phyloP scores from a whole-genome alignment of 2,329 filamentous ascomycete species.

The Epichloe amarillans region DNA sequence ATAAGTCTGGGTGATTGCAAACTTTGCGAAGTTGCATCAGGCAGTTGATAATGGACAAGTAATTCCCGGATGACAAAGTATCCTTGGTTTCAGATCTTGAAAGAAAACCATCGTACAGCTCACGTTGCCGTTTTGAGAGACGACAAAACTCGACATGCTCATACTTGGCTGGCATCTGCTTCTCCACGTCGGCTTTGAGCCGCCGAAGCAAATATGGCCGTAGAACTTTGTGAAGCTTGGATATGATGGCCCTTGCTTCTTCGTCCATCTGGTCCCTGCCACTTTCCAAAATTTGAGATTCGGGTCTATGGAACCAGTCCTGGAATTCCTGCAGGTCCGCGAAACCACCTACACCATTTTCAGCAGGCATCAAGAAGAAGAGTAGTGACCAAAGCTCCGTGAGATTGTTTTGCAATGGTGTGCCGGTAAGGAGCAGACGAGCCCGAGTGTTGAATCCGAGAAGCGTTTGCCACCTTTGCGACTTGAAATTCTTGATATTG shows the following conservation, averaged over 20 bases:
- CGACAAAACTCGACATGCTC: constrained; percentile 95
- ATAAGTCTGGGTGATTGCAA: constrained; percentile 95
- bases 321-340: constrained; percentile 93
- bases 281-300: constrained; percentile 91
- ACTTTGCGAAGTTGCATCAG: constrained; percentile 96
- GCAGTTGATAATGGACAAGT: constrained; percentile 96
- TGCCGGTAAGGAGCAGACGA: constrained; percentile 79
- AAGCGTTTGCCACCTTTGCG: constrained; percentile 89
- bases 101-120: constrained; percentile 93
- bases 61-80: constrained; percentile 83
- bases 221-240: constrained; percentile 85
- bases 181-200: constrained; percentile 92
- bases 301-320: constrained; percentile 88
- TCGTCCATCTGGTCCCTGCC: constrained; percentile 89
- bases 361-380: constrained; percentile 91
- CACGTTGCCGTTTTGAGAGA: constrained; percentile 85
- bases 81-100: constrained; percentile 78
- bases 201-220: constrained; percentile 83
- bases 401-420: constrained; percentile 90
- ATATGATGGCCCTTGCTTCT: constrained; percentile 81
- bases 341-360: constrained; percentile 77
- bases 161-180: constrained; percentile 97
- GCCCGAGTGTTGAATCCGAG: constrained; percentile 86
- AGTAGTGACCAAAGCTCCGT: constrained; percentile 94
- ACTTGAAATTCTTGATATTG: constrained; percentile 99